phyloP scores from a whole-genome alignment of 176 grass and related monocot species.

The Rhynchospora tenuis region DNA sequence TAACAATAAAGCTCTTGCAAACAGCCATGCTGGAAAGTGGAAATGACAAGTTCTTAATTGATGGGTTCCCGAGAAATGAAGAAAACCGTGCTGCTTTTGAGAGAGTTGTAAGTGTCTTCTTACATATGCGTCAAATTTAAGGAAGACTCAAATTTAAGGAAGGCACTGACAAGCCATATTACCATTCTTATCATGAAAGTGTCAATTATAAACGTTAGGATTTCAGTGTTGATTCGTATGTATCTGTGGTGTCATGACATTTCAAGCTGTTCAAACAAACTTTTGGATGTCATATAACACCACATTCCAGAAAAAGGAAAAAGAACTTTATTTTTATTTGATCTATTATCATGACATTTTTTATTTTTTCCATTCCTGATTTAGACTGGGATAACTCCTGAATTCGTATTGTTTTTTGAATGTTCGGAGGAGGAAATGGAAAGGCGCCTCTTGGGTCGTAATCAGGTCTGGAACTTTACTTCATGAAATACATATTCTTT shows the following conservation, averaged over 20 bases:
- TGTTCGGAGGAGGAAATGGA: constrained; percentile 94
- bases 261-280: too few relatives aligned
- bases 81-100: constrained; percentile 89
- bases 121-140: not conserved
- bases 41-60: constrained; percentile 78
- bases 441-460: constrained; percentile 69
- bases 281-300: too few relatives aligned
- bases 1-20: constrained; percentile 88
- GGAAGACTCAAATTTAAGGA: too few relatives aligned
- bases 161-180: too few relatives aligned
- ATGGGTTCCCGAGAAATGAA: constrained; percentile 89
- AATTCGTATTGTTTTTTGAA: constrained; percentile 79
- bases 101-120: constrained; percentile 47
- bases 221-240: too few relatives aligned
- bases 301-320: too few relatives aligned
- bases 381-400: constrained; percentile 77
- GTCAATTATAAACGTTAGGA: not conserved
- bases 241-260: too few relatives aligned
- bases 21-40: constrained; percentile 65
- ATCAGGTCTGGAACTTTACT: constrained; percentile 38
- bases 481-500: too few relatives aligned
- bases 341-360: not conserved
- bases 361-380: not conserved
- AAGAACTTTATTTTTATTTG: too few relatives aligned
- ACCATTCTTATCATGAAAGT: not conserved